Conservation (phyloP, 495 filamentous ascomycete genomes). For the Aspergillus panamensis region DNA sequence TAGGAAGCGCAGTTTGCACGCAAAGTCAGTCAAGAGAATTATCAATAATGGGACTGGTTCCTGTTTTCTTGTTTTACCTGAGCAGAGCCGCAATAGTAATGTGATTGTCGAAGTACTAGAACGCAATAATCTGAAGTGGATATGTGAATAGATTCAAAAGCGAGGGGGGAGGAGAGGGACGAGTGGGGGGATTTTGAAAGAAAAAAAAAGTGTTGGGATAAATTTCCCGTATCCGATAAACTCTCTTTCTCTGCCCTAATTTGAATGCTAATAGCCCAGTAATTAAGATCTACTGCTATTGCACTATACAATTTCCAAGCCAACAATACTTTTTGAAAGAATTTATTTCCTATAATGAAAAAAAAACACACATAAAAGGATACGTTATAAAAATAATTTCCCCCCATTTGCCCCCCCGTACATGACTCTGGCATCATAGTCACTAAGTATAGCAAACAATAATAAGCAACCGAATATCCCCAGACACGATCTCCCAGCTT, state of each 20-base stretch:
- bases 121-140: neutral
- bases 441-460: neutral
- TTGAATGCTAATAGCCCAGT: neutral
- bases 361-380: too few species aligned
- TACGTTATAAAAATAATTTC: neutral
- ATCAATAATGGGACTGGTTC: neutral
- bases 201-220: neutral
- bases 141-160: neutral
- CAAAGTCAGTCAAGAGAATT: conserved; percentile 3
- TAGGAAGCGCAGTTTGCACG: neutral
- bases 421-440: neutral
- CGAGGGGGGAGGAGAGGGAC: neutral
- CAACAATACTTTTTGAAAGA: too few species aligned
- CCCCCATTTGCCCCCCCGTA: neutral
- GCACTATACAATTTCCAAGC: too few species aligned
- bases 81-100: neutral
- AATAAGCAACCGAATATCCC: conserved; percentile 5
- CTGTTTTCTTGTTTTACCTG: conserved; percentile 9
- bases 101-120: neutral
- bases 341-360: too few species aligned
- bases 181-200: conserved; percentile 5
- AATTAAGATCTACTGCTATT: neutral
- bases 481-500: conserved; percentile 6
- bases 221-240: conserved; percentile 11
- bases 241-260: conserved; percentile 4